Evolutionary conservation across 371 early-diverging fungal species (phyloP), one percentile per base, ranked within the genome.

Genomic region (Rhizopus delemar): DNA sequence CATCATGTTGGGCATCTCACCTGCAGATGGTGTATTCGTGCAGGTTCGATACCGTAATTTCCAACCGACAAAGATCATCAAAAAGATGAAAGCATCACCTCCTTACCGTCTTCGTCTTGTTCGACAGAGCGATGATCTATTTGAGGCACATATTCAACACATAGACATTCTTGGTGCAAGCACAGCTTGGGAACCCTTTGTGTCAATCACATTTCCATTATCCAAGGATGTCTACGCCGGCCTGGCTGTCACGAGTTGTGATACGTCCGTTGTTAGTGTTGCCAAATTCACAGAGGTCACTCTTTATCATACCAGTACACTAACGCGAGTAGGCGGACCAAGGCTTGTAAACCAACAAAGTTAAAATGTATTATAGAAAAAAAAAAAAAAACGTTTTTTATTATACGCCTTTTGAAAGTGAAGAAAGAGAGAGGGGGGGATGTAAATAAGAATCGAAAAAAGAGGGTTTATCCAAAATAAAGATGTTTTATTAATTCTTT

Each of bases 211-310:
- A 1, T 51, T 67, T 35, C 31, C 54, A 0, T 51, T 78, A 34
- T 73, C 78, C 4, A 59, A 64, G 12, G 78, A 78, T 56, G 62
- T 70, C 0, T 78, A 78, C 53, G 69, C 69, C 11, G 78, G 78
- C 7, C 35, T 78, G 16, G 75, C 73, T 22, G 78, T 78, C 5
- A 78, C 78, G 2, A 78, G 78, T 32, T 78, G 78, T 48, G 78
- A 78, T 54, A 57, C 73, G 11, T 56, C 75, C 0, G 78, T 78
- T 2, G 78, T 78, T 3, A 70, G 71, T 43, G 78, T 78, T 4
- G 78, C 73, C 33, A 78, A 78, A 45, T 78, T 78, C 56, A 62
- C 71, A 4, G 64, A 78, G 8, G 70, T 78, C n/a, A 57, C 51
- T 28, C 55, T 78, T 3, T 61, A 61, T 35, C 62, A 62, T n/a